Percentiles rank a stretch among this genome's conserved stretches.
phyloP scores from a whole-genome alignment of 1,139 yeast species.

The Dujonia santamariae region DNA sequence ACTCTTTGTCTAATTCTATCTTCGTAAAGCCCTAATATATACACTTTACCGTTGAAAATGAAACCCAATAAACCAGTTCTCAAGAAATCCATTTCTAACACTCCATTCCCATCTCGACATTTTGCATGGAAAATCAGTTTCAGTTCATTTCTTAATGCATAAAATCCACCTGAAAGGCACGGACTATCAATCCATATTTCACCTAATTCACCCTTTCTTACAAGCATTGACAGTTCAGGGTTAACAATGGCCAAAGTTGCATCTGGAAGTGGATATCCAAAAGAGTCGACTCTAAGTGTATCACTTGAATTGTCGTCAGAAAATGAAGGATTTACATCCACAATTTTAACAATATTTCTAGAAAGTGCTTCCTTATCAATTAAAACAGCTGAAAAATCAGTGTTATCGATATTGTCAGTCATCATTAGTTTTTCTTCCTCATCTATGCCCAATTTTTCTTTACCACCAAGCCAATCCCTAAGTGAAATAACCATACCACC shows the following conservation, averaged over 20 bases:
- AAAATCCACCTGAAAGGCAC: slow-evolving; percentile 83
- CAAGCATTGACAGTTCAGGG: slow-evolving; percentile 76
- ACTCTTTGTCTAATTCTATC: slow-evolving; percentile 82
- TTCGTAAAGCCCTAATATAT: slow-evolving; percentile 84
- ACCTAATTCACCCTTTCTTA: slow-evolving; percentile 79
- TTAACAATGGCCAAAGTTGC: slow-evolving; percentile 91
- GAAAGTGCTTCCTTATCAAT: slow-evolving; percentile 81
- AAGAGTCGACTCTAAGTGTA: slow-evolving; percentile 74
- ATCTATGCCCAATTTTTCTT: slow-evolving; percentile 54
- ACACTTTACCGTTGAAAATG: slow-evolving; percentile 80
- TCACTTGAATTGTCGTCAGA: slow-evolving; percentile 51
- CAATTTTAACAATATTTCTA: slow-evolving; percentile 70
- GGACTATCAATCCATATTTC: slow-evolving; percentile 94
- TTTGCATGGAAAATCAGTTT: slow-evolving; percentile 78
- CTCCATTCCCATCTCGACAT: slow-evolving; percentile 68
- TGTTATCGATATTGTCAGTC: slow-evolving; percentile 15
- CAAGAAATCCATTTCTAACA: slow-evolving; percentile 71
- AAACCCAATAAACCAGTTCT: slow-evolving; percentile 92
- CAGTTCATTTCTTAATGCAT: slow-evolving; percentile 69
- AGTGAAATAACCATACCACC: slow-evolving; percentile 95
- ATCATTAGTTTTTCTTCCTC: slow-evolving; percentile 20
- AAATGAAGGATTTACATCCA: slow-evolving; percentile 59
- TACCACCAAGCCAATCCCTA: slow-evolving; percentile 84
- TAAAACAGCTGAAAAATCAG: slow-evolving; percentile 63
- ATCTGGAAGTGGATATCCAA: slow-evolving; percentile 93